Evolutionary conservation across 2,329 filamentous ascomycete genomes (phyloP), one percentile per base, ranked within the genome.

Genomic region (Acephala macrosclerotiorum): DNA sequence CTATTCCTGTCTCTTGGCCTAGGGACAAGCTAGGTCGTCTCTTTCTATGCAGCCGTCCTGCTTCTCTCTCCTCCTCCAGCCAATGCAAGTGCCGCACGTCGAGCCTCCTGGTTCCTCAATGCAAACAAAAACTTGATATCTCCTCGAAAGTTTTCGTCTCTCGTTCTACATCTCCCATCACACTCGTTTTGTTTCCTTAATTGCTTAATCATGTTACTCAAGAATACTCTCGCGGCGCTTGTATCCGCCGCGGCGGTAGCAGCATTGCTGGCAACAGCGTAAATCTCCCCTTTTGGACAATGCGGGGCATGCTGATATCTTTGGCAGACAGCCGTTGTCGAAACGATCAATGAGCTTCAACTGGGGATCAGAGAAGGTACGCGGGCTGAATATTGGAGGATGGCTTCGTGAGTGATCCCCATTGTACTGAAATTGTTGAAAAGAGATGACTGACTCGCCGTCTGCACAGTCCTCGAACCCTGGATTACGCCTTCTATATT

Each of bases 401-500:
- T 80, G 78, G 78, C 72, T 77, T 29, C 49, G 49, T 53, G 26
- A 53, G 49, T 53, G 33, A 18, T 29, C 25, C 25, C 3, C 8
- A 26, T 11, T 53, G 3, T 25, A 29, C 18, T 53, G 25, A 3
- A 53, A 12, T 29, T 1, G 25, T 7, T 22, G 45, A 8, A 22
- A 22, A 42, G n/a, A 7, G 11, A 11, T 22, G 45, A 25, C 45
- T 49, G 20, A 49, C 45, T 14, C 11, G 40, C 20, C 45, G 6
- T 22, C 14, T 25, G 12, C 18, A n/a, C 25, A 14, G 58, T 75
- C 14, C 65, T 76, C 22, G 71, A 74, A 71, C 76, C 77, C 51
- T 86, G 83, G 83, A 87, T 87, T 60, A 87, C 84, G 5, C 85
- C 85, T n/a, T 85, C 83, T 1, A 79, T 87, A 57, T 87, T 87